Evolutionary conservation across 345 rosid species (phyloP).

Genomic region (Schrenkiella parvula): DNA sequence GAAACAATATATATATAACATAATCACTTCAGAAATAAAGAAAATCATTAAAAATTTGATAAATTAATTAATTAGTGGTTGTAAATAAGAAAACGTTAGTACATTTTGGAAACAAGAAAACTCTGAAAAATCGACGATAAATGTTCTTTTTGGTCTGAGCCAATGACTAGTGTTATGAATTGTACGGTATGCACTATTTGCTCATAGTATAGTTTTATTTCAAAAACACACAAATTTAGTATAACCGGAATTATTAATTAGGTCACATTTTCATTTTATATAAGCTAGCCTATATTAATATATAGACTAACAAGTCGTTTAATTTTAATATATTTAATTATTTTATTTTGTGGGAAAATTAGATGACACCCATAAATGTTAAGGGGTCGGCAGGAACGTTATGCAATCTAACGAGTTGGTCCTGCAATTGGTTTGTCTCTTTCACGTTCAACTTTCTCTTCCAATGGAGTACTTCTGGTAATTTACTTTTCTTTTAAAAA

Average conservation of each 20-base stretch:
- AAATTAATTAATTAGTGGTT: neutral
- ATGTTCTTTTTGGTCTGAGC: neutral
- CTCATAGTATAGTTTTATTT: neutral
- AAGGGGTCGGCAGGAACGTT: slow-evolving; percentile 85
- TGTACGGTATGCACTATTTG: neutral
- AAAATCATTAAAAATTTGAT: neutral
- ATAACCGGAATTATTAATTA: neutral
- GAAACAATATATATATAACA: neutral
- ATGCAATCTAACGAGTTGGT: slow-evolving; percentile 73
- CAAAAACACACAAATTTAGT: neutral
- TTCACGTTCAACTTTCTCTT: slow-evolving; percentile 56
- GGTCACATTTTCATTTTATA: neutral
- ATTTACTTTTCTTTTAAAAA: neutral
- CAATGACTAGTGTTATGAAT: neutral
- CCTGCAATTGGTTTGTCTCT: slow-evolving; percentile 69
- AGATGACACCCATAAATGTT: slow-evolving; percentile 82
- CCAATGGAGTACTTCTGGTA: slow-evolving; percentile 28
- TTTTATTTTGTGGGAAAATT: neutral
- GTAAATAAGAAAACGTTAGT: neutral
- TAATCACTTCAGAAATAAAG: neutral
- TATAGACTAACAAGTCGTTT: neutral
- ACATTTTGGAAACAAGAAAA: neutral
- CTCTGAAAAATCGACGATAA: neutral
- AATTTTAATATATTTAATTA: neutral
- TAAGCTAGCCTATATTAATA: neutral